Evolutionary conservation across 2,329 filamentous ascomycete genomes (phyloP).

Genomic region (Didymellaceae sp.): DNA sequence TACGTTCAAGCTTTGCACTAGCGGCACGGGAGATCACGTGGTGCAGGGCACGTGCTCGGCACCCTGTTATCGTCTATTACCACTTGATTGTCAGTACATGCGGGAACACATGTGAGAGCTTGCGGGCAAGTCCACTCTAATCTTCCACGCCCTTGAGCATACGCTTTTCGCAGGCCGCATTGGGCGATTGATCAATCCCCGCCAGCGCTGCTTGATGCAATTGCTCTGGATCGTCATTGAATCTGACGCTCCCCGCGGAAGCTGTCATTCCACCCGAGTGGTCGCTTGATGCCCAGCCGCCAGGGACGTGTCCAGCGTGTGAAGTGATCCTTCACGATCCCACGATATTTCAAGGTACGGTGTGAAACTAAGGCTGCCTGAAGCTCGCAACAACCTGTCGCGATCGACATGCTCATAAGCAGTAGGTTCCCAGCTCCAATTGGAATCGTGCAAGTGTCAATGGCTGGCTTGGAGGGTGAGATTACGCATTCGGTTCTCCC

Average conservation of each 20-base stretch:
- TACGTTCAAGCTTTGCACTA: conserved; percentile 14
- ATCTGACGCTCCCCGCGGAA: neutral
- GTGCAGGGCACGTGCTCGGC: neutral
- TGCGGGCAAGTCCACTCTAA: neutral
- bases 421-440: conserved; percentile 19
- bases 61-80: conserved; percentile 8
- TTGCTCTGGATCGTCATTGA: conserved; percentile 1
- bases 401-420: conserved; percentile 20
- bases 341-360: no score
- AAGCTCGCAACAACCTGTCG: conserved; percentile 10
- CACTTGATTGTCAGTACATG: conserved; percentile 13
- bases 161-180: neutral
- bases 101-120: neutral
- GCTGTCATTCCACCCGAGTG: conserved; percentile 1
- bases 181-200: neutral
- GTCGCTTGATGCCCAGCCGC: neutral
- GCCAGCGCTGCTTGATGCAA: conserved; percentile 5
- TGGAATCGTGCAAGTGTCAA: conserved; percentile 23
- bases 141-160: neutral
- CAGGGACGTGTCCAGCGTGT: neutral
- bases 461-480: conserved; percentile 2
- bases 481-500: conserved; percentile 25
- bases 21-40: conserved; percentile 10
- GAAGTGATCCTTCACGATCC: no score
- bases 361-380: conserved; percentile 18